Evolutionary conservation across 768 basidiomycete genomes (phyloP), one percentile per base, ranked within the genome.

Genomic region (Suillus americanus): DNA sequence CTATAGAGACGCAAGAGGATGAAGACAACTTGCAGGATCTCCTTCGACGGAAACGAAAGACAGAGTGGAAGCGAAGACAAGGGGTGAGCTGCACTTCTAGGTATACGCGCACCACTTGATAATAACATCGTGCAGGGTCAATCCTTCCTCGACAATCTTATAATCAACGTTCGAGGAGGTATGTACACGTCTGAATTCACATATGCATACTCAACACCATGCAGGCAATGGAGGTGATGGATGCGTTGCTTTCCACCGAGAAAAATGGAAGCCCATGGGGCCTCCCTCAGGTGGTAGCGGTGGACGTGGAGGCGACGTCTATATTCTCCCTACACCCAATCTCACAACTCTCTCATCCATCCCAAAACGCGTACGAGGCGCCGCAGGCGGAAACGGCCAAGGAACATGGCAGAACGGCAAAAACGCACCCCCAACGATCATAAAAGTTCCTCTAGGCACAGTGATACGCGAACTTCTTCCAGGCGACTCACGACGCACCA

Each of bases 231-330:
- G 96, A 23, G 97, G 97, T 0, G 82, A 94, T 63, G 97, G 97
- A 28, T 93, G 95, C 67, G 93, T 91, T 28, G 95, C 97, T 6
- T 97, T 98, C 70, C 91, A 95, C 71, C 88, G 94, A 64, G 94
- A 97, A 78, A 93, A 94, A 72, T 94, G 85, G 76, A 86, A 86
- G 63, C 86, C 90, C 1, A 85, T 87, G 66, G 94, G 94, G 0
- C 94, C 95, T 1, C 95, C 97, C 0, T 96, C 95, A 12, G 97
- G 97, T 0, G 97, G 96, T 1, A 91, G 92, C 65, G 97, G 97
- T 18, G 97, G 95, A 3, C 83, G 84, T 54, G 97, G 96, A 33
- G 95, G 93, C 5, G 88, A 91, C 70, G 87, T 99, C 38, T 94
- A 94, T 73, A 83, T 99, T 69, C 77, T 88, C 40, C 92, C 97